Base-by-base conservation (phyloP, 1,284 basidiomycete species). In the Pseudozyma pruni region DNA sequence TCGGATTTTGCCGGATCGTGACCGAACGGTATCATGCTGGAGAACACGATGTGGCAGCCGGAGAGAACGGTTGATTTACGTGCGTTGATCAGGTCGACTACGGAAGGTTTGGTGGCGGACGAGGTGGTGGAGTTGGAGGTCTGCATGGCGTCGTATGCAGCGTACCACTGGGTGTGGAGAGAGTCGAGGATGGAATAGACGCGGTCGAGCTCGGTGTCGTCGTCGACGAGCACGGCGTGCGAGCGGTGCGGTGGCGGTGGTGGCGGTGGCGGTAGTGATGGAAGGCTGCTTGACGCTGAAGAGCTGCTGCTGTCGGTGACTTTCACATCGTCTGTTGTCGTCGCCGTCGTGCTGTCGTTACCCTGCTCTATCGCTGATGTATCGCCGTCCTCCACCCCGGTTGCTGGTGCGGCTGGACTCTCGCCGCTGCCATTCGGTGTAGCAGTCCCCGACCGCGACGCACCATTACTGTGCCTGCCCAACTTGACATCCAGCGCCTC, bases 11-110 rank as follows among this genome's bases (percentile, higher is more conserved):
- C 90, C 25, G 92, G 90, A 60, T 85, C 85, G 8, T 88, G 88
- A 68, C 93, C 90, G 22, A 94, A 87, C 2, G 95, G 94, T 55
- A 98, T 94, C 40, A 98, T 89, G 49, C 92, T 91, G 0, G 94
- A 96, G 83, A 98, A 98, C 27, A 94, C 86, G 23, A 98, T 87
- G 74, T 90, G 88, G 40, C 90, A 87, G 22, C 90, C 92, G 23
- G 86, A 85, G 17, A 98, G 86, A 0, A 92, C 90, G 58, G 88
- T 86, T 20, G 86, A 81, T 63, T 96, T 91, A 81, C 94, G 87
- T 48, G 86, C 85, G 16, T 91, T 90, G 56, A 98, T 94, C 56
- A 98, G 94, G 57, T 84, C 84, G 91, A 94, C 66, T 2, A 47
- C 47, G 10, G 59, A 58, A 0, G 46, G 49, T 35, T 61, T 61